Evolutionary conservation across 2,329 filamentous ascomycete genomes (phyloP).

Genomic region (Bipolaris bicolor): DNA sequence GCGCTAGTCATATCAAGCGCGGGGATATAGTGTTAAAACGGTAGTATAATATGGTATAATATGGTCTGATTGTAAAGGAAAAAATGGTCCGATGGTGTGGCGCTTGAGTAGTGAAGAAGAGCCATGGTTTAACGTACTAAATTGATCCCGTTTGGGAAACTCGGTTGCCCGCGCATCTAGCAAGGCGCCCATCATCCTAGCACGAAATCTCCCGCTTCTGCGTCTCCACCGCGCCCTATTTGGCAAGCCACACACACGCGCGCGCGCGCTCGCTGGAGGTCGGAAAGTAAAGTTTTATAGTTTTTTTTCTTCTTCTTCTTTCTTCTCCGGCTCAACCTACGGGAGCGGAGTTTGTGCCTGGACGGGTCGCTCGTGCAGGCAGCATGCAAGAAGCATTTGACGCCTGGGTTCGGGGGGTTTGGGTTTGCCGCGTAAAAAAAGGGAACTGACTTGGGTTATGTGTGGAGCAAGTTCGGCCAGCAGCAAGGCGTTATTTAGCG

Average conservation of each 20-base stretch:
- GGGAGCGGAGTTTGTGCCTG: background rate
- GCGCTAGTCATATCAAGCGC: background rate
- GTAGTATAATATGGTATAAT: background rate
- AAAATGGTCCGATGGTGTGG: background rate
- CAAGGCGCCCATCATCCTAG: constrained; percentile 1
- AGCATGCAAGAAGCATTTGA: background rate
- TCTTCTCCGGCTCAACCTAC: background rate
- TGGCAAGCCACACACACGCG: background rate
- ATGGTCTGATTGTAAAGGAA: background rate
- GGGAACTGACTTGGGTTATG: background rate
- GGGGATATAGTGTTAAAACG: background rate
- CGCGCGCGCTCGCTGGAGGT: background rate
- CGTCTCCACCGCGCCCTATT: background rate
- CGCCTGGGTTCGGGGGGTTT: no score
- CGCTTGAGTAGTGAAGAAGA: background rate
- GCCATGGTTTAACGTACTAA: background rate
- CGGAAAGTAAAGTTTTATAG: background rate
- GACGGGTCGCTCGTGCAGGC: background rate
- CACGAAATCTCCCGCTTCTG: background rate
- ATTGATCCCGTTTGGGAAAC: constrained; percentile 8
- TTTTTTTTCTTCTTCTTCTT: background rate
- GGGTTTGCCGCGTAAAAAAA: background rate
- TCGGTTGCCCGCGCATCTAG: constrained; percentile 5
- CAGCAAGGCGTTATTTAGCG: background rate
- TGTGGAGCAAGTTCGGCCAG: background rate